Percentiles rank a stretch among this genome's conserved stretches.
phyloP scores from a whole-genome alignment of 73 alveolate genomes.

The Paramecium biaurelia region DNA sequence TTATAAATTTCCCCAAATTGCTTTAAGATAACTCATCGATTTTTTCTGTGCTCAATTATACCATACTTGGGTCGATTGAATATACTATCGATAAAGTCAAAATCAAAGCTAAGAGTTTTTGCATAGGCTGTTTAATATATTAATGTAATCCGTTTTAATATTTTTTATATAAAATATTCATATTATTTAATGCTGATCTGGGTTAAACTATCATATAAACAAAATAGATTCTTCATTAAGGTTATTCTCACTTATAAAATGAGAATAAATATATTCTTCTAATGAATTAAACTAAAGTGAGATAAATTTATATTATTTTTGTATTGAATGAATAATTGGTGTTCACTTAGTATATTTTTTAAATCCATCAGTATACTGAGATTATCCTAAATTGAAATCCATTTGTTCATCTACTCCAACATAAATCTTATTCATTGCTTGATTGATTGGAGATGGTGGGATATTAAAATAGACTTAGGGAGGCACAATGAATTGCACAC shows the following conservation, averaged over 20 bases:
- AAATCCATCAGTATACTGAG: background rate
- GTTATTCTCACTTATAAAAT: background rate
- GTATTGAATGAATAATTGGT: background rate
- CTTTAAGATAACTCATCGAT: background rate
- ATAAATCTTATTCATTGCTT: background rate
- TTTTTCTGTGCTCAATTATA: background rate
- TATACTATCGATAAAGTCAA: background rate
- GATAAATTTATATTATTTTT: background rate
- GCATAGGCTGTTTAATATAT: background rate
- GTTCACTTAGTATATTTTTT: background rate
- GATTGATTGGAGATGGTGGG: background rate
- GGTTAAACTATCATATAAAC: background rate
- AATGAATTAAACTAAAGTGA: background rate
- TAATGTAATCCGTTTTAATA: slow-evolving; percentile 12
- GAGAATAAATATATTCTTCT: background rate
- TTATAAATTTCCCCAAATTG: slow-evolving; percentile 22
- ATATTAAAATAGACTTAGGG: background rate
- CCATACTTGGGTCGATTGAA: background rate
- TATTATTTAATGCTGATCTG: background rate
- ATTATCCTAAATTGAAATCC: background rate
- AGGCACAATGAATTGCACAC: background rate
- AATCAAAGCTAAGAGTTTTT: background rate
- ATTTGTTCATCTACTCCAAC: background rate
- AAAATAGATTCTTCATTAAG: background rate
- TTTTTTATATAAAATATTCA: background rate